Evolutionary conservation across 2,329 filamentous ascomycete genomes (phyloP), one percentile per base, ranked within the genome.

Genomic region (Coniochaeta sp.): DNA sequence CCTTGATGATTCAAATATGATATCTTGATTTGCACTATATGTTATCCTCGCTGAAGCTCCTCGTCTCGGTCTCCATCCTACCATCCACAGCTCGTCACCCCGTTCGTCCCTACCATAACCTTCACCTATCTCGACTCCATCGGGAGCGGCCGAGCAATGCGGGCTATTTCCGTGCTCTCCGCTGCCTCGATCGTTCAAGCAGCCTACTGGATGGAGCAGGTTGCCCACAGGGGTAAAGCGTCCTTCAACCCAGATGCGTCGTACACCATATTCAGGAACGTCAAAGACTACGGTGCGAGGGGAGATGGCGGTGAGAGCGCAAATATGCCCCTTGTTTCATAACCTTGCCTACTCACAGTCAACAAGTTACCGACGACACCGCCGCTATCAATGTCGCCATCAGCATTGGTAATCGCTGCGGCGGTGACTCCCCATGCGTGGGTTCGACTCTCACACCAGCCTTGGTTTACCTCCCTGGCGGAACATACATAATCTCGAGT

Each of bases 401-500:
- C 61, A 75, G 71, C 62, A 68, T 63, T 22, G 79, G 79, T 16
- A 68, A 73, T 38, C 74, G 80, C 5, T 81, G 75, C 64, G 74
- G 71, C 5, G 79, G 75, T 26, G 64, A 69, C 22, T 68, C 56
- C 19, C 19, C 65, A 58, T 74, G 74, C 64, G 59, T 68, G 38
- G 71, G 71, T n/a, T 72, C 68, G 4, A 70, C 69, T 42, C 66
- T 61, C 7, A 65, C 65, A 0, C 69, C 69, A 3, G 69, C 69
- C 17, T 60, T 67, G 22, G 65, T 71, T 7, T 71, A 71, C 64
- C 69, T 71, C 16, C 69, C 69, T 12, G 60, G 65, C 17, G 69
- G 69, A 9, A 91, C 87, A 3, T 93, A 93, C 68, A 68, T 87
- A 3, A 83, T 93, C 61, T 87, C 81, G 59, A 81, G 76, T 65